These are phyloP conservation scores for Pleurotus platypus DNA, from an alignment of 768 basidiomycete species.

Conservation along the genomic window DNA sequence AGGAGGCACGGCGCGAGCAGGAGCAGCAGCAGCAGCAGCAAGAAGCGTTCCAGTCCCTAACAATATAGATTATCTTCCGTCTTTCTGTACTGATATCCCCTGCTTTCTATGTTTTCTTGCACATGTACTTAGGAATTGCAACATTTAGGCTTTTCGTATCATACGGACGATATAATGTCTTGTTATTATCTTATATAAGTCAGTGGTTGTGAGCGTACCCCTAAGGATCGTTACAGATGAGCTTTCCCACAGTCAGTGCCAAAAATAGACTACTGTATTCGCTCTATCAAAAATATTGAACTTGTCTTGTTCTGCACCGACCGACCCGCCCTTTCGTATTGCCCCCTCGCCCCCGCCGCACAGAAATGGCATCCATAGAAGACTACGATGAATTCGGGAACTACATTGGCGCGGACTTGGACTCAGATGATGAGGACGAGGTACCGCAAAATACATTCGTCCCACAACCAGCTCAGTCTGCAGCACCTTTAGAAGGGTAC, in stretches of 20 bases:
- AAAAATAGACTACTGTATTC: conserved; percentile 15
- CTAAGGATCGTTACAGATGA: too few species aligned
- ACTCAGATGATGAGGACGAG: conserved; percentile 80
- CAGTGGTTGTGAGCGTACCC: too few species aligned
- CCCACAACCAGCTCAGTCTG: conserved; percentile 22
- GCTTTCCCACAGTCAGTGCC: conserved; percentile 18
- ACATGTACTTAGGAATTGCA: too few species aligned
- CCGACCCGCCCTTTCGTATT: neutral
- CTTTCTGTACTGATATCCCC: too few species aligned
- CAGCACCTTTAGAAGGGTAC: conserved; percentile 75
- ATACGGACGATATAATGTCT: too few species aligned
- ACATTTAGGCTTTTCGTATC: too few species aligned
- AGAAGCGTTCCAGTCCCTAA: too few species aligned
- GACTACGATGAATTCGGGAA: conserved; percentile 96
- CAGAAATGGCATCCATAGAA: conserved; percentile 54
- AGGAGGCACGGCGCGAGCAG: too few species aligned
- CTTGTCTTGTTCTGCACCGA: neutral
- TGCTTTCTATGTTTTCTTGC: too few species aligned
- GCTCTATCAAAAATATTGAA: neutral
- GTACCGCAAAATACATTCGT: conserved; percentile 47
- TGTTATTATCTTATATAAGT: too few species aligned
- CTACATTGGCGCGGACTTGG: conserved; percentile 94
- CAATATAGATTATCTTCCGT: too few species aligned
- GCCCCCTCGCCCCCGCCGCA: conserved; percentile 6
- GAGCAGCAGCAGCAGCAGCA: too few species aligned